Evolutionary conservation across 345 rosid genomes (phyloP).

Genomic region (Eucalyptus caleyi): DNA sequence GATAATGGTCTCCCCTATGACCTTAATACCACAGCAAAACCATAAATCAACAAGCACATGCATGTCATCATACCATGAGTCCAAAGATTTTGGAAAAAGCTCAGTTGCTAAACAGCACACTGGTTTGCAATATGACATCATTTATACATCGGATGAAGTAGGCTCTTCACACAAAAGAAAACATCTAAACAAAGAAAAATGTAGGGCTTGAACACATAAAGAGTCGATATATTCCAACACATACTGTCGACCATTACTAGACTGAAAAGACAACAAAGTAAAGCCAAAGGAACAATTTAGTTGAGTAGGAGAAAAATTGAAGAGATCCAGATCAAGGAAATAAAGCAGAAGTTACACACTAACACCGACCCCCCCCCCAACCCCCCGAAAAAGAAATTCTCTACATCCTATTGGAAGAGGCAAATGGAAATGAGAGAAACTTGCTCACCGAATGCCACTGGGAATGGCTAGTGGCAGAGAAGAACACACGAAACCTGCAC

Average conservation of each 20-base stretch:
- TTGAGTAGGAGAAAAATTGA: neutral
- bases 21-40: neutral
- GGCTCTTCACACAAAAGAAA: neutral
- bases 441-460: neutral
- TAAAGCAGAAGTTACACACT: neutral
- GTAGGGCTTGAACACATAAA: neutral
- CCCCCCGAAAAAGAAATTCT: no score
- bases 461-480: neutral
- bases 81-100: neutral
- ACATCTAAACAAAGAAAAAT: neutral
- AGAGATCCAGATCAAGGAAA: neutral
- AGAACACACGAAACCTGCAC: neutral
- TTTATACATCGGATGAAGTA: neutral
- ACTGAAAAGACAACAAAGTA: neutral
- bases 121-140: neutral
- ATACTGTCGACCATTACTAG: neutral
- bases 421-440: neutral
- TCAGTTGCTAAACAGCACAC: neutral
- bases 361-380: neutral
- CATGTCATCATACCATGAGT: neutral
- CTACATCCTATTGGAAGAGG: neutral
- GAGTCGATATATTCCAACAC: neutral
- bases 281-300: neutral
- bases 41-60: neutral
- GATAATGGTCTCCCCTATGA: neutral